phyloP scores from a whole-genome alignment of 2,329 filamentous ascomycete genomes.

The Bipolaris zeicola region DNA sequence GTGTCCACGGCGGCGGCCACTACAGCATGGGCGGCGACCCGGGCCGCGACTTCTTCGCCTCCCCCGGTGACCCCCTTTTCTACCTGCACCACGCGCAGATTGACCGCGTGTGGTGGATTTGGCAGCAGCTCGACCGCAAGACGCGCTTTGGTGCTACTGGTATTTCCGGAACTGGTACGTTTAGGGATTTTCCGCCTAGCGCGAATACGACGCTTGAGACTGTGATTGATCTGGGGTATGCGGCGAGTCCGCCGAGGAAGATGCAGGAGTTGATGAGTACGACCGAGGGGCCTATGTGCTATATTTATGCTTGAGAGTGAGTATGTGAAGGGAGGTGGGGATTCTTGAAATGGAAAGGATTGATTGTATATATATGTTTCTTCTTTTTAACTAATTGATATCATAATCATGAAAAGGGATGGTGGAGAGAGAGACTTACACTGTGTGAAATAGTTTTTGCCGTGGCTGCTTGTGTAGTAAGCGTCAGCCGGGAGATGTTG shows the following conservation, averaged over 20 bases:
- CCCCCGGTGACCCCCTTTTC: slow-evolving; percentile 48
- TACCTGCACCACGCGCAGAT: slow-evolving; percentile 55
- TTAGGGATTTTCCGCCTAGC: slow-evolving; percentile 52
- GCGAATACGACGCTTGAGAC: slow-evolving; percentile 55
- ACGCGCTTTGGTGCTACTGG: slow-evolving; percentile 36
- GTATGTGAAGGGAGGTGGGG: not conserved
- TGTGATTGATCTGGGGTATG: slow-evolving; percentile 48
- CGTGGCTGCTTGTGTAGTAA: too few species aligned
- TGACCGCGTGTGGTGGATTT: slow-evolving; percentile 53
- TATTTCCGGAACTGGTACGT: slow-evolving; percentile 54
- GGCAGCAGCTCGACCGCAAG: slow-evolving; percentile 48
- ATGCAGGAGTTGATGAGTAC: slow-evolving; percentile 41
- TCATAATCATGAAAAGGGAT: too few species aligned
- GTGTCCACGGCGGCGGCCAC: slow-evolving; percentile 47
- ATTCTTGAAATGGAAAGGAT: not conserved
- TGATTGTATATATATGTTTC: not conserved
- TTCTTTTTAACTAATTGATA: too few species aligned
- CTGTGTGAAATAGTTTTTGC: too few species aligned
- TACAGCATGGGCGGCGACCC: slow-evolving; percentile 54
- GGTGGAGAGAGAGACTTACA: too few species aligned
- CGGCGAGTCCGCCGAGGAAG: slow-evolving; percentile 28
- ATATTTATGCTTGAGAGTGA: slow-evolving; percentile 36
- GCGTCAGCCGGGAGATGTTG: too few species aligned
- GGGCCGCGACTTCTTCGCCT: slow-evolving; percentile 33
- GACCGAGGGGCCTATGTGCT: slow-evolving; percentile 42